phyloP scores from a whole-genome alignment of 2,329 filamentous ascomycete species.

The Pseudopithomyces maydicus region DNA sequence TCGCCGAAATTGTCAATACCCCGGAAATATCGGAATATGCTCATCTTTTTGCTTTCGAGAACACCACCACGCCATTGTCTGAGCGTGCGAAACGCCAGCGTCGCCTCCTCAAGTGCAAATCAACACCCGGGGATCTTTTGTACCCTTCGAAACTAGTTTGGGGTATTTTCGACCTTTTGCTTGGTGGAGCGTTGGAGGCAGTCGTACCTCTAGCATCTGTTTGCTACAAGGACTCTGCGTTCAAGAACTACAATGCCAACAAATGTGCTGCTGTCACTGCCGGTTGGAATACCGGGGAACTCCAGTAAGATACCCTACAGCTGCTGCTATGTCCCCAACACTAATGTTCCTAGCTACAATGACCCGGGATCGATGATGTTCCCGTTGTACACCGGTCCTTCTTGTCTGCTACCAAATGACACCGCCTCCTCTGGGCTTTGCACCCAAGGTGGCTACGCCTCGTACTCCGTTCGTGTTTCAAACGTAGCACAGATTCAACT shows the following conservation, averaged over 20 bases:
- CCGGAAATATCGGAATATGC: conserved; percentile 24
- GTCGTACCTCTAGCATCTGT: conserved; percentile 33
- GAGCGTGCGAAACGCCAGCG: not conserved
- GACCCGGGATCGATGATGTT: conserved; percentile 34
- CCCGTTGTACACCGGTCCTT: conserved; percentile 36
- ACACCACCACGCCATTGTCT: not conserved
- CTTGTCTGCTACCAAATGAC: conserved; percentile 18
- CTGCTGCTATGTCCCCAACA: not conserved
- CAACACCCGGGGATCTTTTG: conserved; percentile 31
- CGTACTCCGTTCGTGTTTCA: conserved; percentile 31
- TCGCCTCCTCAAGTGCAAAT: conserved; percentile 27
- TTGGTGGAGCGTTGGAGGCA: conserved; percentile 30
- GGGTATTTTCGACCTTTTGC: conserved; percentile 26
- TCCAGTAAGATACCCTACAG: not conserved
- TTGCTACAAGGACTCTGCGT: conserved; percentile 34
- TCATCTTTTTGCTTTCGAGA: conserved; percentile 44
- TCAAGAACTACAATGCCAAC: conserved; percentile 33
- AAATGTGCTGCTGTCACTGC: conserved; percentile 23
- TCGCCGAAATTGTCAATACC: conserved; percentile 23
- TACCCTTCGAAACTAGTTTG: conserved; percentile 28
- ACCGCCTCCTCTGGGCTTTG: conserved; percentile 21
- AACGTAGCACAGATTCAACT: conserved; percentile 41
- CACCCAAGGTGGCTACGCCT: conserved; percentile 35
- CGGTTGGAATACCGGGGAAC: conserved; percentile 17
- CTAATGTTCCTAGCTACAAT: conserved; percentile 18